A percentile compares a stretch with the other conserved stretches of the same genome.
Evolutionary conservation across 495 filamentous ascomycete genomes (phyloP).

Genomic region (Neurospora sp.): DNA sequence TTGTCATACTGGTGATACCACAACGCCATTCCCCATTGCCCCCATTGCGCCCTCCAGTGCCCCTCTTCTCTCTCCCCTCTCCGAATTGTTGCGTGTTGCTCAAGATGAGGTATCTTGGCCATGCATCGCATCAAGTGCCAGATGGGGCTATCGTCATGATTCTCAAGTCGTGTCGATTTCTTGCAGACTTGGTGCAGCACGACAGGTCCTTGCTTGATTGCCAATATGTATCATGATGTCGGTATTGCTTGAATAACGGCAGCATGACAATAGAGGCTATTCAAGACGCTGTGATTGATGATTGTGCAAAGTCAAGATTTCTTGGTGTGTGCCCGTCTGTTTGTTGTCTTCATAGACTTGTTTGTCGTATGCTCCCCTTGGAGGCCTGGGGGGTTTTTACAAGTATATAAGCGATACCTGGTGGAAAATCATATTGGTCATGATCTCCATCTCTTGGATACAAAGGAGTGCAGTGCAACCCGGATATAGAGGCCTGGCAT

Average conservation of each 20-base stretch:
- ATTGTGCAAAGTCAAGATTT: not conserved
- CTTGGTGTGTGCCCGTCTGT: not conserved
- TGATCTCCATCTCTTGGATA: not conserved
- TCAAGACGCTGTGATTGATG: not conserved
- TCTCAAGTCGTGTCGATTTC: not conserved
- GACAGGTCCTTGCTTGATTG: not conserved
- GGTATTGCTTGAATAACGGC: not conserved
- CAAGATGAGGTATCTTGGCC: not conserved
- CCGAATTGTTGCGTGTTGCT: not conserved
- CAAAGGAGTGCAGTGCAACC: not conserved
- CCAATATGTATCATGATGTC: not conserved
- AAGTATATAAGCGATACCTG: not conserved
- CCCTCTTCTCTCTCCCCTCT: not conserved
- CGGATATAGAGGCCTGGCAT: not conserved
- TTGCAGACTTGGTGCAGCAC: not conserved
- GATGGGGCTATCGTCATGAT: not conserved
- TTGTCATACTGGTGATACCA: not conserved
- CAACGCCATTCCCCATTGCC: not conserved
- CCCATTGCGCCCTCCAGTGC: not conserved
- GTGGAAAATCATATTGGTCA: not conserved
- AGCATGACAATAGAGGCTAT: not conserved
- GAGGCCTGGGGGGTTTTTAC: not conserved
- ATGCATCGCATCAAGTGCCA: not conserved
- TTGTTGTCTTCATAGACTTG: not conserved
- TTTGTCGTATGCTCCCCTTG: not conserved